Evolutionary conservation across 2,329 filamentous ascomycete genomes (phyloP).

Genomic region (Colletotrichum scovillei): DNA sequence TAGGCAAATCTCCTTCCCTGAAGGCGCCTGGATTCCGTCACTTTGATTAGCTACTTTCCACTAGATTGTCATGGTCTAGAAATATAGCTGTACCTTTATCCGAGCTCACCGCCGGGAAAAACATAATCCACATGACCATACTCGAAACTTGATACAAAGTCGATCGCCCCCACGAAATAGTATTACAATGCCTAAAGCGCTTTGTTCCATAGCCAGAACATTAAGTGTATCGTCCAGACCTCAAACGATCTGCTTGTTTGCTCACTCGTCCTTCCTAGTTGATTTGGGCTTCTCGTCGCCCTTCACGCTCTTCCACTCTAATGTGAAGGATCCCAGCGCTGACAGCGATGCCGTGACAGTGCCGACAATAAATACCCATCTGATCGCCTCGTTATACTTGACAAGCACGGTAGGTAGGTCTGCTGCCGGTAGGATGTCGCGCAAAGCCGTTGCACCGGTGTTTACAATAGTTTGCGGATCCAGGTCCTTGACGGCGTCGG

Average conservation of each 20-base stretch:
- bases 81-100: too few species aligned
- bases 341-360: conserved; percentile 64
- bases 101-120: not conserved
- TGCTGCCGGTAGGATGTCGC: conserved; percentile 3
- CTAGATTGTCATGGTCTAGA: too few species aligned
- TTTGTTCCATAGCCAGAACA: conserved; percentile 18
- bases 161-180: not conserved
- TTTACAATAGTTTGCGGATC: too few species aligned
- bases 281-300: not conserved
- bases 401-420: conserved; percentile 37
- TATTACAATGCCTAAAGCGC: not conserved
- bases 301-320: conserved; percentile 69
- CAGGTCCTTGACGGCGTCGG: too few species aligned
- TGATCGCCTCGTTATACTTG: conserved; percentile 72
- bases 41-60: too few species aligned
- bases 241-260: not conserved
- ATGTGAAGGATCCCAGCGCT: conserved; percentile 62
- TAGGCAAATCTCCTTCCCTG: too few species aligned
- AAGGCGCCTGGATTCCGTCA: too few species aligned
- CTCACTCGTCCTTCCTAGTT: not conserved
- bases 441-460: too few species aligned
- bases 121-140: not conserved
- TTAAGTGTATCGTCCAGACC: not conserved
- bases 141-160: not conserved
- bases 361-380: conserved; percentile 69